Evolutionary conservation across 1,284 basidiomycete species (phyloP), one percentile per base, ranked within the genome.

Genomic region (Macrocystidia cucumis): DNA sequence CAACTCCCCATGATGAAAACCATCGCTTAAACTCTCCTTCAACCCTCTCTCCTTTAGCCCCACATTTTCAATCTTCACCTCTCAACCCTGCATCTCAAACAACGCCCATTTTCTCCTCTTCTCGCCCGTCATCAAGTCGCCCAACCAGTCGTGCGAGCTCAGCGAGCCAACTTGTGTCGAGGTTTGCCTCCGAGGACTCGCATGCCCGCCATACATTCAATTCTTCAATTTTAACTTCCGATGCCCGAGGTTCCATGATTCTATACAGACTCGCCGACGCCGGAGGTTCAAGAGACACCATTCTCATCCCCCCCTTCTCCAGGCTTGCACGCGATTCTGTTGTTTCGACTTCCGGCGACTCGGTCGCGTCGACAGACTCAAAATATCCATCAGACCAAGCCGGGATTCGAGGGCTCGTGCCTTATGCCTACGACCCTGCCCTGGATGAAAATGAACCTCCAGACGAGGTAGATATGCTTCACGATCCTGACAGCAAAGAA

Each of bases 351-450:
- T 49, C 55, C 0, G 67, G 61, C 9, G 67, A 72, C 17, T 72
- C 70, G n/a, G 52, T 68, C 20, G 57, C 73, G 38, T 75, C 74
- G 0, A 62, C 63, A 31, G 78, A 80, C 51, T 75, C 72, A 17
- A 82, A 81, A 52, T 82, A 80, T 51, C 78, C 79, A 5, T 61
- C 62, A 1, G 67, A 65, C 25, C 36, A 57, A 18, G 45, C 43
- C 37, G 22, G 56, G 18, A 50, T 51, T 2, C 44, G 69, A 3
- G 79, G 73, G 2, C 60, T 84, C 29, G 59, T 83, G 0, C 69
- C 82, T 1, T 83, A 80, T 47, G 77, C 67, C 9, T 83, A 79
- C 49, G 79, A 84, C 46, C 80, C 80, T 0, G 62, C 60, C 4
- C 30, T 64, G 9, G 79, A 83, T 49, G 62, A 66, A 29, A 54